Base-by-base conservation (phyloP, 1,284 basidiomycete species). In the Flammula alnicola region DNA sequence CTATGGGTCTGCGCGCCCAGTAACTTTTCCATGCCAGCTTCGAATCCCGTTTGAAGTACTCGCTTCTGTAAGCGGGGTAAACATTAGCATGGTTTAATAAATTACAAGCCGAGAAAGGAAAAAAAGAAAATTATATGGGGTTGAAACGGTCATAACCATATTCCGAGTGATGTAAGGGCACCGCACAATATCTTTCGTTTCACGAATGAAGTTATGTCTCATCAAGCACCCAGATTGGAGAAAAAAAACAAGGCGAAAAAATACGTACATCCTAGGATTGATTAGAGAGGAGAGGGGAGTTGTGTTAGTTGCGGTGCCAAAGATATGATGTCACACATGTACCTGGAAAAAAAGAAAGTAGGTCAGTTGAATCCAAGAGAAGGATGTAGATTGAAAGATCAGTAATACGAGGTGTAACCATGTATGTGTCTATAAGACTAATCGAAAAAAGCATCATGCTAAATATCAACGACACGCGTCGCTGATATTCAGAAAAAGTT, bases 351-450 rank as follows among this genome's bases (percentile, higher is more conserved):
- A 23, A 44, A 29, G 23, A 47, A 22, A 32, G 30, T 9, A 19
- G 38, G 42, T 56, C 36, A 60, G 56, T 31, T 10, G 42, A 32
- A 31, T 36, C 7, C 16, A 39, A 33, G 12, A 12, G 38, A 22
- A 51, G 29, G 17, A 23, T 36, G 39, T 43, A 54, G 32, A 31
- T 30, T 37, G 45, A 36, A 23, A 47, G 38, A 54, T 63, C 51
- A 63, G 59, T 50, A 40, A 45, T 62, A 58, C 47, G 49, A 56
- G 44, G 63, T 79, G 68, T 80, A 86, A 86, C 83, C 85, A 86
- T 79, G 64, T 51, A 55, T 58, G 52, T 63, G 84, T 91, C 88
- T 89, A 86, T 69, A 90, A 91, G 88, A 91, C 88, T 90, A 91
- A 91, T 90, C 88, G 84, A 74, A 55, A 58, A 58, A 74, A 70